Conservation (phyloP, 768 basidiomycete species). For the Leccinum olivaceopallidum region DNA sequence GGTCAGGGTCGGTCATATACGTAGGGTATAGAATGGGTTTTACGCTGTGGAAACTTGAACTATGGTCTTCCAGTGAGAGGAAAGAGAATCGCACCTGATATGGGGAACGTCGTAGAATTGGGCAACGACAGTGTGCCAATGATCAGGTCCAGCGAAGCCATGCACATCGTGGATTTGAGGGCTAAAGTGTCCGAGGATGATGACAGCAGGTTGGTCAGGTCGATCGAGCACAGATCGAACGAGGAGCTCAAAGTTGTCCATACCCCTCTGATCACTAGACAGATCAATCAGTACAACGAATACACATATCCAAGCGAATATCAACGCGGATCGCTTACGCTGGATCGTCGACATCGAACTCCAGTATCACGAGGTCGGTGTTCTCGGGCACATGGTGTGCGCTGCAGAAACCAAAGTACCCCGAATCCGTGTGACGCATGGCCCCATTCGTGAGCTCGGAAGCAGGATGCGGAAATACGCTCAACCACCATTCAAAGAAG, state of each 20-base stretch:
- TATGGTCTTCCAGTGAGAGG: background rate
- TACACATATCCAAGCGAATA: background rate
- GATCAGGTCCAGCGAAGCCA: constrained; percentile 89
- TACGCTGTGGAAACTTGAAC: constrained; percentile 43
- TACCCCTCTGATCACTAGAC: constrained; percentile 62
- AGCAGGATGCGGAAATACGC: constrained; percentile 96
- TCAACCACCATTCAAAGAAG: constrained; percentile 98
- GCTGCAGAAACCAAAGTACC: constrained; percentile 94
- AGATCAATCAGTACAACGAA: background rate
- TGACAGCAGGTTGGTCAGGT: constrained; percentile 87
- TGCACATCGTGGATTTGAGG: constrained; percentile 78
- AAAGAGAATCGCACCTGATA: constrained; percentile 49
- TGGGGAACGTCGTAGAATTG: constrained; percentile 98
- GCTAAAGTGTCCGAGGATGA: constrained; percentile 94
- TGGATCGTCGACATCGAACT: constrained; percentile 90
- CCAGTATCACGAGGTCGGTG: constrained; percentile 92
- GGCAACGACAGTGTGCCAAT: constrained; percentile 86
- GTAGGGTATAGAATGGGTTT: constrained; percentile 81
- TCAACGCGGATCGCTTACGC: constrained; percentile 53
- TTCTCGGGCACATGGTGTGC: constrained; percentile 91
- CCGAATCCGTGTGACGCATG: constrained; percentile 86
- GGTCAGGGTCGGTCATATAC: constrained; percentile 74
- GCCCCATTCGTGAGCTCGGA: constrained; percentile 98
- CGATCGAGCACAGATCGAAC: constrained; percentile 89
- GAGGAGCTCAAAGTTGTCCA: constrained; percentile 89